phyloP scores from a whole-genome alignment of 176 grass and related monocot species.

The Puccinellia tenuiflora region DNA sequence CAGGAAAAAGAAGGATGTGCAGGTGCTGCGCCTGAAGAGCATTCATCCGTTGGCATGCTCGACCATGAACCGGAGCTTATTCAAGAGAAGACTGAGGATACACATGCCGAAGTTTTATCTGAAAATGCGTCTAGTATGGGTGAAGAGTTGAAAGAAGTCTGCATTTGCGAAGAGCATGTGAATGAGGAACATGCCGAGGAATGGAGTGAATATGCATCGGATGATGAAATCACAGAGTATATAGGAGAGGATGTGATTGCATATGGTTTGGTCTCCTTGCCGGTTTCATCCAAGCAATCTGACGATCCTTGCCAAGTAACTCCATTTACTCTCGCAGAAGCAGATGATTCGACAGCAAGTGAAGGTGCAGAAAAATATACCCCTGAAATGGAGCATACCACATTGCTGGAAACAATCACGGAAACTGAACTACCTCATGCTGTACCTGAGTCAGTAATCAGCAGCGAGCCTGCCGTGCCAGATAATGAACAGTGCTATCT shows the following conservation, averaged over 20 bases:
- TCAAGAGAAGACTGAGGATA: constrained; percentile 11
- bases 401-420: neutral
- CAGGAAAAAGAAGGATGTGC: constrained; percentile 29
- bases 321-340: constrained; percentile 6
- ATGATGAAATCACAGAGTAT: constrained; percentile 28
- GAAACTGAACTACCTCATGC: neutral
- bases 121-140: constrained; percentile 24
- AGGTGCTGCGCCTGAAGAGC: neutral
- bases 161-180: constrained; percentile 12
- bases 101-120: constrained; percentile 5
- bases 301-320: constrained; percentile 25
- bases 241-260: constrained; percentile 30
- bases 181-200: constrained; percentile 10
- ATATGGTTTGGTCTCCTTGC: constrained; percentile 30
- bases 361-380: neutral
- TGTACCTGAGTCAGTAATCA: constrained; percentile 3
- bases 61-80: neutral
- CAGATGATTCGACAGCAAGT: neutral
- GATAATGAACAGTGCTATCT: constrained; percentile 15
- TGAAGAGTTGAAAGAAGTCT: constrained; percentile 30
- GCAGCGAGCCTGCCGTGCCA: neutral
- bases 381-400: constrained; percentile 16
- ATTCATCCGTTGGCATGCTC: constrained; percentile 7
- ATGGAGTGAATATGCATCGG: constrained; percentile 21
- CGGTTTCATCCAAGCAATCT: constrained; percentile 32